phyloP scores from a whole-genome alignment of 1,139 yeast species.

The Geotrichum cucujoidarum region DNA sequence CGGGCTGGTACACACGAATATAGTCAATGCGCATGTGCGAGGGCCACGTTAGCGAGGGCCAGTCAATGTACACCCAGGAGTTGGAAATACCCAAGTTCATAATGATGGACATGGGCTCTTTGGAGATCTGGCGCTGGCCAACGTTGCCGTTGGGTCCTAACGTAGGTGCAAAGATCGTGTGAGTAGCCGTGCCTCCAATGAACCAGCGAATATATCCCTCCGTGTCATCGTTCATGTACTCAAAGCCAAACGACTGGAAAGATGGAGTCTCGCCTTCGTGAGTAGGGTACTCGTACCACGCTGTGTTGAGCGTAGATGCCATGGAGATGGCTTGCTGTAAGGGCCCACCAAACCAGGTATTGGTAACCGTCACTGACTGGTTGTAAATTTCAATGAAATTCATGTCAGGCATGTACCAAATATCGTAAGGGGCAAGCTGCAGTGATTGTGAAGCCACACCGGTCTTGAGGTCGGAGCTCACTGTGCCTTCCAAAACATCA shows the following conservation, averaged over 20 bases:
- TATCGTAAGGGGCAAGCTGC: constrained; percentile 80
- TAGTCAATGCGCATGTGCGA: constrained; percentile 63
- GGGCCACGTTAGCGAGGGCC: constrained; percentile 69
- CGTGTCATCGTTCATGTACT: constrained; percentile 61
- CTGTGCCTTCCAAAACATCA: constrained; percentile 75
- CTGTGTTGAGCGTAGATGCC: constrained; percentile 58
- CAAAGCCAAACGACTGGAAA: constrained; percentile 54
- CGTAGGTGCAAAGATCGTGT: constrained; percentile 56
- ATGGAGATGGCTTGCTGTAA: constrained; percentile 81
- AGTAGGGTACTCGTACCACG: constrained; percentile 62
- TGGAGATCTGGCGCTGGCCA: constrained; percentile 66
- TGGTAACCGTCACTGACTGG: constrained; percentile 58
- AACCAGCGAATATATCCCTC: constrained; percentile 79
- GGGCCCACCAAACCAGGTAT: constrained; percentile 77
- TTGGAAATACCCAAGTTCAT: constrained; percentile 76
- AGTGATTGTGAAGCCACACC: constrained; percentile 78
- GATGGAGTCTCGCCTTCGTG: constrained; percentile 38
- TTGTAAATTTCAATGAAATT: constrained; percentile 63
- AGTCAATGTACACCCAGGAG: constrained; percentile 78
- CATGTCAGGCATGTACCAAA: constrained; percentile 82
- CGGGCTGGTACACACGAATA: constrained; percentile 75
- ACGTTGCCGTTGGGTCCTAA: constrained; percentile 80
- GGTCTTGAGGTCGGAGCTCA: constrained; percentile 37
- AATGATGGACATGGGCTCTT: constrained; percentile 82
- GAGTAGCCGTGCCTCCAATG: constrained; percentile 64